Evolutionary conservation across 805 yeast genomes (phyloP), one percentile per base, ranked within the genome.

Genomic region (Martiniozyma abietophila): DNA sequence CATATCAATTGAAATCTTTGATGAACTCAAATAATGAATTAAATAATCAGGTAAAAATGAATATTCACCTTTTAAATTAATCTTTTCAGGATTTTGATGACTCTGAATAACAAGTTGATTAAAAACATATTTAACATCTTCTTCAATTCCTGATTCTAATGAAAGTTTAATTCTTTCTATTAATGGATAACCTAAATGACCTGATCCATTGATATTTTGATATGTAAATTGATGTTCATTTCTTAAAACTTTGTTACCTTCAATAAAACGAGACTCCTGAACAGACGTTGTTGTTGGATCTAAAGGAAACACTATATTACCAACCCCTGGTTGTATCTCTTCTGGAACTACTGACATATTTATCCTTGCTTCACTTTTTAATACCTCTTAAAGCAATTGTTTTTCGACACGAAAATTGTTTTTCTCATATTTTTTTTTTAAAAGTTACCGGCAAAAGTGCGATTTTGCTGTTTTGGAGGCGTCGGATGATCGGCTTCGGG

Each of bases 51-150:
- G 65, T 21, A 73, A 49, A 39, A 55, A 64, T 4, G 64, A 56
- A 38, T 59, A 55, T 11, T 57, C 56, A 4, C 38, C 43, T 42
- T 68, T 68, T 43, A 72, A 56, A 23, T 57, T 58, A 25, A 70
- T 48, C 26, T 57, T 45, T 6, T 50, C 53, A 3, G 71, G 67
- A 32, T 61, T 59, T 14, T 48, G 45, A 43, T 59, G 55, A 16
- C 74, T 65, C 24, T 66, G 49, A 33, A 64, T 60, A 8, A 69
- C 59, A 39, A 77, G 59, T 5, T 76, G 71, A 30, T 69, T 65
- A 36, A 83, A 56, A 4, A 89, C 79, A 76, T 86, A 81, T 46
- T 72, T 74, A 17, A 79, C 66, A 51, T 85, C 95, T 21, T 69
- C 66, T 12, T 65, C 71, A 17, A 84, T 57, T 2, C 76, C 80